Evolutionary conservation across 768 basidiomycete species (phyloP).

Genomic region (Coprinopsis marcescibilis): DNA sequence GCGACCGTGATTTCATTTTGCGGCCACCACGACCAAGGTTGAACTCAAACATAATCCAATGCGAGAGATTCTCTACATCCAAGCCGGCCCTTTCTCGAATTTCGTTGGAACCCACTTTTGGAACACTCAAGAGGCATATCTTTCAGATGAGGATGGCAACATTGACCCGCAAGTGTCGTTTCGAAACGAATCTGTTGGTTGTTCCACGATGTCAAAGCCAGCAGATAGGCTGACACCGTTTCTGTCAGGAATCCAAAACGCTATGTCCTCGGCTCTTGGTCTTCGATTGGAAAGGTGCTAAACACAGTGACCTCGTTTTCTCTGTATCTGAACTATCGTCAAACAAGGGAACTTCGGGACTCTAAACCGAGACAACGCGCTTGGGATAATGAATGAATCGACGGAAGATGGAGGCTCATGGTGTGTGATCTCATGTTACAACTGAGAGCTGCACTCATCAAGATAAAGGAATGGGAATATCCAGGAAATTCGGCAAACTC

Average conservation of each 20-base stretch:
- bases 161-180: conserved; percentile 60
- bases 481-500: conserved; percentile 16
- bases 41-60: conserved; percentile 40
- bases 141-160: conserved; percentile 41
- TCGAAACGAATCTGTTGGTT: conserved; percentile 37
- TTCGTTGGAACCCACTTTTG: conserved; percentile 74
- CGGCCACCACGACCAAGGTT: background rate
- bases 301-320: background rate
- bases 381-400: conserved; percentile 27
- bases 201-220: background rate
- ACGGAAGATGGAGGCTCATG: conserved; percentile 14
- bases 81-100: conserved; percentile 65
- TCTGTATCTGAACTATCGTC: background rate
- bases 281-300: conserved; percentile 63
- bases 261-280: conserved; percentile 59
- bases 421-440: conserved; percentile 10
- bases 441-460: background rate
- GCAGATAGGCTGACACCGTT: background rate
- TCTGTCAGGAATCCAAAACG: conserved; percentile 37
- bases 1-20: too few relatives aligned
- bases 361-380: conserved; percentile 36
- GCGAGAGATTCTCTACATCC: conserved; percentile 77
- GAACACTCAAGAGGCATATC: conserved; percentile 75
- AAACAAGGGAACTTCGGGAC: conserved; percentile 61
- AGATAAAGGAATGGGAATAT: conserved; percentile 10